These are phyloP conservation scores for Aureobasidium sp. DNA, from an alignment of 2,329 filamentous ascomycete genomes.

Conservation along the genomic window DNA sequence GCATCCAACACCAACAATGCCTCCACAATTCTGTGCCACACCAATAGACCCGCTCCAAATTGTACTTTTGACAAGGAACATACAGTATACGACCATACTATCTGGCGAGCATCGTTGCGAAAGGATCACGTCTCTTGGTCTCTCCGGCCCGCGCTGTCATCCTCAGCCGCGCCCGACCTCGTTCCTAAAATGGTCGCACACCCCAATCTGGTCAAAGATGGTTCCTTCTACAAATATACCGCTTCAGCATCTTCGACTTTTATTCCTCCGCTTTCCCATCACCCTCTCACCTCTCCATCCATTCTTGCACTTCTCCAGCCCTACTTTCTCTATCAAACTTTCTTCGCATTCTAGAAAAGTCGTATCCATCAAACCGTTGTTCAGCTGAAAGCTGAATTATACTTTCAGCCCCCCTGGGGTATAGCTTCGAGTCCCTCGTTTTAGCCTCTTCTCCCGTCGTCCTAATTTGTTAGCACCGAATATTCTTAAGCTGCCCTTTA, in stretches of 20 bases:
- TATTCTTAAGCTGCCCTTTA: background rate
- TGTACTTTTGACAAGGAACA: background rate
- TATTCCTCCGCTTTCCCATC: background rate
- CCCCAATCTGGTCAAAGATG: slow-evolving; percentile 5
- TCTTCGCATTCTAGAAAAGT: background rate
- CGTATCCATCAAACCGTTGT: background rate
- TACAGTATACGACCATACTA: background rate
- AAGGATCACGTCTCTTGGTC: background rate
- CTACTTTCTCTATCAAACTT: background rate
- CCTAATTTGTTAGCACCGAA: background rate
- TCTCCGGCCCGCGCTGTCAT: background rate
- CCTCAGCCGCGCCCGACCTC: slow-evolving; percentile 4
- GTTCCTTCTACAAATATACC: background rate
- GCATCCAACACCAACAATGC: slow-evolving; percentile 9
- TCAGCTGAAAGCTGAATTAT: slow-evolving; percentile 6
- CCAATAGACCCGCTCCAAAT: background rate
- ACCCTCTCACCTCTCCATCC: background rate
- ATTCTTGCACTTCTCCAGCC: background rate
- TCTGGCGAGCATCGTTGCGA: background rate
- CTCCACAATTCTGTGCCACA: slow-evolving; percentile 5
- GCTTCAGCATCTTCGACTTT: background rate
- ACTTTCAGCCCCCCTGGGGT: slow-evolving; percentile 6
- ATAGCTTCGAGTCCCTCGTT: background rate
- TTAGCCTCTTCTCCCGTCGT: slow-evolving; percentile 3
- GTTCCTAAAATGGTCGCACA: background rate